phyloP scores from a whole-genome alignment of 371 early-diverging fungal genomes.

The Apophysomyces variabilis region DNA sequence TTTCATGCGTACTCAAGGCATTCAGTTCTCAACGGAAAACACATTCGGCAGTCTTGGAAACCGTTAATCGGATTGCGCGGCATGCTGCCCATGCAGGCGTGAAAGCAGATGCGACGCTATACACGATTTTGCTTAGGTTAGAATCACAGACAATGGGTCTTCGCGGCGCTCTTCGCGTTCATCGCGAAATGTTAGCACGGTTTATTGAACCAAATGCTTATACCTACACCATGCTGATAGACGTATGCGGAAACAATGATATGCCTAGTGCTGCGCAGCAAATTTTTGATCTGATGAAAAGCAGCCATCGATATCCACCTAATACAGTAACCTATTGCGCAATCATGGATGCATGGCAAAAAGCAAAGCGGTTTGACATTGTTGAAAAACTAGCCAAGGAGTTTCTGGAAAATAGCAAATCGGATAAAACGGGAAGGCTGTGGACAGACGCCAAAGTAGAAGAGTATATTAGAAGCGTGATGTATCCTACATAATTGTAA shows the following conservation, averaged over 20 bases:
- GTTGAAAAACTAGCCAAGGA: constrained; percentile 33
- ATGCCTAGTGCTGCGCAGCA: constrained; percentile 45
- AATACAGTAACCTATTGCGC: constrained; percentile 49
- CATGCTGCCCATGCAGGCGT: constrained; percentile 42
- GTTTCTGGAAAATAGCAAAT: constrained; percentile 30
- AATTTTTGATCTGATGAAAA: constrained; percentile 51
- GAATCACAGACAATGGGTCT: constrained; percentile 36
- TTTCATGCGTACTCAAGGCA: constrained; percentile 39
- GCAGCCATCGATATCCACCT: constrained; percentile 28
- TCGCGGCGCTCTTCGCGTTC: constrained; percentile 36
- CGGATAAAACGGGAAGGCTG: constrained; percentile 30
- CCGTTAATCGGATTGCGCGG: constrained; percentile 30
- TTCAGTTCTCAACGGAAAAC: constrained; percentile 19
- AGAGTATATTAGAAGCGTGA: constrained; percentile 12
- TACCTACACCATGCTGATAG: constrained; percentile 50
- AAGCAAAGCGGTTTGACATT: constrained; percentile 40
- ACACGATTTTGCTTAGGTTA: constrained; percentile 44
- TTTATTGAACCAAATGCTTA: constrained; percentile 43
- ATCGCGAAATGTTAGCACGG: constrained; percentile 42
- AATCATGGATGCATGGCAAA: constrained; percentile 48
- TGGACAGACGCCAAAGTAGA: constrained; percentile 37
- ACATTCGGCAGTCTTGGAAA: constrained; percentile 21
- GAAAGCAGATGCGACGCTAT: constrained; percentile 42
- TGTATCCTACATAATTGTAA: neutral
- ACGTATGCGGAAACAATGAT: constrained; percentile 33